Base-by-base conservation (phyloP, 352 stramenopile genomes). In the Phytophthora nicotianae region DNA sequence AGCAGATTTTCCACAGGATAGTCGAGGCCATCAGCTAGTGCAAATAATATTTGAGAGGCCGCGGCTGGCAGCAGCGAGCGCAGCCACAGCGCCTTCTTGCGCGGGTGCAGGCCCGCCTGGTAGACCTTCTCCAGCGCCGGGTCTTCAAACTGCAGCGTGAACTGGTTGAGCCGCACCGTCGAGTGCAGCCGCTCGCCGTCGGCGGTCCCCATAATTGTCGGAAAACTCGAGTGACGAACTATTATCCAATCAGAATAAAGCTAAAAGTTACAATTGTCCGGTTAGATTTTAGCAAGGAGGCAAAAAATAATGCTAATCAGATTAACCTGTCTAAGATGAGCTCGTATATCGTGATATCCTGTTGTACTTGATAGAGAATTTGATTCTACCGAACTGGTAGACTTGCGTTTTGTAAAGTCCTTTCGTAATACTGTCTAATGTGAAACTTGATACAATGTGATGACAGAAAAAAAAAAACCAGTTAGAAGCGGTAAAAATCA, bases 71-170 rank as follows among this genome's bases (percentile, higher is more conserved):
- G 65, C n/a, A 94, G 70, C 62, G 81, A 90, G 53, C 85, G 81
- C 64, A 94, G 62, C 85, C 85, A 94, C 7, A 94, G 75, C 63
- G 76, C 81, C 67, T 92, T 94, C 77, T 94, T 92, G 56, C 85
- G 85, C 20, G 62, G 75, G 60, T 94, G 81, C 8, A 78, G 73
- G 50, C 67, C 75, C 21, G 86, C 81, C 45, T 87, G 70, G 61
- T 92, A 94, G 41, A 74, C 70, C 13, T 56, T 54, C 53, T 94
- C 86, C 23, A 94, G 79, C 29, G 65, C 58, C n/a, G 52, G 49
- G 62, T 92, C 83, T 48, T 94, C 77, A 52, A 92, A 94, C 58
- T 86, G 74, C 29, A 94, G 83, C 52, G 86, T 84, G 68, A 88
- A 92, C 58, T 89, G 78, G 68, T 92, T 90, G 17, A 94, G 68